Conservation (phyloP, 208 protist species). For the Wallacemonas sp. region DNA sequence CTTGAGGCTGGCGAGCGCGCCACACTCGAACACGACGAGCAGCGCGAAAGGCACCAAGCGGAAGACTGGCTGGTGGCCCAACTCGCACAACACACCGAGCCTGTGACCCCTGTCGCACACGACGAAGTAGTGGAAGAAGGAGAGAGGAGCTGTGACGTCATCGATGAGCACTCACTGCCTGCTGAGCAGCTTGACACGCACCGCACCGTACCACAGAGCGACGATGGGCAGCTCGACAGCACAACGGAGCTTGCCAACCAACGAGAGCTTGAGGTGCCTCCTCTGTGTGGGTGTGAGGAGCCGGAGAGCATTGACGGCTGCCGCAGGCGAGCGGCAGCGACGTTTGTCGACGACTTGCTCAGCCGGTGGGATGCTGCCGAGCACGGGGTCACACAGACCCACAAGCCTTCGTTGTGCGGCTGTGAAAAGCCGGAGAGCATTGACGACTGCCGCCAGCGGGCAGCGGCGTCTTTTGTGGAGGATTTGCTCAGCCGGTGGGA, state of each 20-base stretch:
- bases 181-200: neutral
- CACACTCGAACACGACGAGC: constrained; percentile 28
- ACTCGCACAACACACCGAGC: neutral
- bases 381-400: no score
- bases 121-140: neutral
- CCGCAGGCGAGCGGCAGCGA: no score
- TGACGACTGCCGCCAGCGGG: neutral
- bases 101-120: neutral
- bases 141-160: neutral
- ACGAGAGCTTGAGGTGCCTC: neutral
- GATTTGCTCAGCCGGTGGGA: no score
- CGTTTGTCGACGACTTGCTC: no score
- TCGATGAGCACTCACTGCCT: neutral
- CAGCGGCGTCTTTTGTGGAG: no score
- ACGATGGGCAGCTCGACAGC: neutral
- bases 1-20: constrained; percentile 31
- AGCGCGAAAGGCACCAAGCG: neutral
- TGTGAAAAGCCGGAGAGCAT: neutral
- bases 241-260: neutral
- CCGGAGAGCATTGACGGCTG: neutral
- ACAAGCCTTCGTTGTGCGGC: neutral
- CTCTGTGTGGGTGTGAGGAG: neutral
- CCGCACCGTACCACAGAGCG: neutral
- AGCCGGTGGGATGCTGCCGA: no score
- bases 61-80: neutral